These are phyloP conservation scores for Dactylellina cionopaga DNA, from an alignment of 2,329 filamentous ascomycete species.

Conservation along the genomic window DNA sequence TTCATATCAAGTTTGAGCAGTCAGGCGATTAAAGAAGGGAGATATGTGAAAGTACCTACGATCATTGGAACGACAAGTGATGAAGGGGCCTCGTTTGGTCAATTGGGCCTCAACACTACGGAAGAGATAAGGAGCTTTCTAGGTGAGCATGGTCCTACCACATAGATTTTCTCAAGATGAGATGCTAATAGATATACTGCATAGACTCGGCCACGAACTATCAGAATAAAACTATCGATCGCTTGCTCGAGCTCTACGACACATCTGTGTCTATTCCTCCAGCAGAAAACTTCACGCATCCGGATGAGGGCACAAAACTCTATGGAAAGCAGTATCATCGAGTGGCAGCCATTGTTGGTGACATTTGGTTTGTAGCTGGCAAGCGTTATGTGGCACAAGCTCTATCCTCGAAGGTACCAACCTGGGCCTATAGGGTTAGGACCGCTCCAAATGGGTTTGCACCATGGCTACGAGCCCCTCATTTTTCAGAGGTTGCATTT, in stretches of 20 bases:
- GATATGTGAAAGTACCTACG: slow-evolving; percentile 72
- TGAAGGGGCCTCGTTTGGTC: slow-evolving; percentile 69
- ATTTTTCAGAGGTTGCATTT: slow-evolving; percentile 65
- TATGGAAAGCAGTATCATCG: slow-evolving; percentile 65
- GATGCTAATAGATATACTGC: no score
- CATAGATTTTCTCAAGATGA: background rate
- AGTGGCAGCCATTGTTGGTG: slow-evolving; percentile 67
- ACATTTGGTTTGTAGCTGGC: slow-evolving; percentile 67
- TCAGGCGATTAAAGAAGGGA: slow-evolving; percentile 67
- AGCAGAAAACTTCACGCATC: slow-evolving; percentile 29
- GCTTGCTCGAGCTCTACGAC: slow-evolving; percentile 1
- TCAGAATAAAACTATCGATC: slow-evolving; percentile 6
- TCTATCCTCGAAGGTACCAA: slow-evolving; percentile 65
- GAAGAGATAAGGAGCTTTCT: slow-evolving; percentile 4
- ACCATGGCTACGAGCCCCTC: slow-evolving; percentile 63
- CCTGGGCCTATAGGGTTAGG: slow-evolving; percentile 73
- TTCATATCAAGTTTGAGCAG: slow-evolving; percentile 67
- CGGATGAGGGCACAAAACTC: slow-evolving; percentile 59
- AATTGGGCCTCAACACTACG: background rate
- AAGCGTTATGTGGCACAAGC: slow-evolving; percentile 66
- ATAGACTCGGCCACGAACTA: slow-evolving; percentile 4
- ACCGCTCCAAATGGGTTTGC: slow-evolving; percentile 65
- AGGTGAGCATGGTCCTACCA: background rate
- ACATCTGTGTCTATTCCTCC: slow-evolving; percentile 12
- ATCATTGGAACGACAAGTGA: slow-evolving; percentile 73